phyloP scores from a whole-genome alignment of 371 early-diverging fungal genomes.

The Rhizopus delemar region DNA sequence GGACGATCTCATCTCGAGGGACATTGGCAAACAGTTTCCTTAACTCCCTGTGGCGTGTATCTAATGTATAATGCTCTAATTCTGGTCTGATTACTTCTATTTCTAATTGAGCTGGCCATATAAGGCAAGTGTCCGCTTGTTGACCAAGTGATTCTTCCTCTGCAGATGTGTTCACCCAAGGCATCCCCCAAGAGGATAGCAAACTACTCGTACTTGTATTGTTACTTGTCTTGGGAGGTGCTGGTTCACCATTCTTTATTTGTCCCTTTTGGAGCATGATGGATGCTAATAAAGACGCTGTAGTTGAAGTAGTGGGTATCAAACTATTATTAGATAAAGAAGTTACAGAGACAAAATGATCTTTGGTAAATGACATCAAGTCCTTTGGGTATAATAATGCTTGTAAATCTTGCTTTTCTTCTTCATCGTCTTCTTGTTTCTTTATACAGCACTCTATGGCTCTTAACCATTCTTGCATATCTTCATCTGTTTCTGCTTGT shows the following conservation, averaged over 20 bases:
- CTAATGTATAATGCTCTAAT: slow-evolving; percentile 33
- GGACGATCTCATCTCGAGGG: slow-evolving; percentile 35
- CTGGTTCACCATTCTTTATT: neutral
- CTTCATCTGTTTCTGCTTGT: slow-evolving; percentile 72
- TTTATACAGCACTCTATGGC: slow-evolving; percentile 54
- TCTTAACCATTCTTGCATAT: slow-evolving; percentile 66
- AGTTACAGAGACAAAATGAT: neutral
- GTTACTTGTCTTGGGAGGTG: neutral
- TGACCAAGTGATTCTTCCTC: slow-evolving; percentile 10
- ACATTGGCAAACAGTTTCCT: slow-evolving; percentile 36
- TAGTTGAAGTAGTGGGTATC: slow-evolving; percentile 16
- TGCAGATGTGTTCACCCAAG: slow-evolving; percentile 37
- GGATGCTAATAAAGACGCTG: slow-evolving; percentile 18
- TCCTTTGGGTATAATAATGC: slow-evolving; percentile 18
- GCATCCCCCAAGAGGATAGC: slow-evolving; percentile 41
- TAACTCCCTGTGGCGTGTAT: slow-evolving; percentile 31
- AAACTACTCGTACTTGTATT: neutral
- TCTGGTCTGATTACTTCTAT: slow-evolving; percentile 24
- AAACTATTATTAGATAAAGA: neutral
- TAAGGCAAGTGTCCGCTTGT: slow-evolving; percentile 14
- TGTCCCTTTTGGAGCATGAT: slow-evolving; percentile 18
- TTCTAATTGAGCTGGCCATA: slow-evolving; percentile 46
- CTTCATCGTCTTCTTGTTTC: neutral
- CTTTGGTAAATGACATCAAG: neutral
- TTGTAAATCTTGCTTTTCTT: neutral